A percentile compares a stretch with the other conserved stretches of the same genome.
Conservation (phyloP, 2,329 filamentous ascomycete genomes). For the Myriosclerotinia curreyana region DNA sequence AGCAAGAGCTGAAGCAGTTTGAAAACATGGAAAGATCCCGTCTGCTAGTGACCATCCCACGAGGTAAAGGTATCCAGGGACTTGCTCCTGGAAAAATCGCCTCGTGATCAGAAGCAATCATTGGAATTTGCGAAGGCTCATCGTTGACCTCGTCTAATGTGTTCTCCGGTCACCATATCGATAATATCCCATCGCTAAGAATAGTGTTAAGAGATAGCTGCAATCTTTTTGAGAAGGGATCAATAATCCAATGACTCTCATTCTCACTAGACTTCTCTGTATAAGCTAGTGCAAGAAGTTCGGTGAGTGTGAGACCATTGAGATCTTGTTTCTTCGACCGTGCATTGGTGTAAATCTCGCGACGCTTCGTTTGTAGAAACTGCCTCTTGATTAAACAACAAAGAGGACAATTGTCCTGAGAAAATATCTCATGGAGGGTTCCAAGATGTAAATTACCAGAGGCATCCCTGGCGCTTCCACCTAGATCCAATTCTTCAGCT, state of each 20-base stretch:
- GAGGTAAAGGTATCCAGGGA: neutral
- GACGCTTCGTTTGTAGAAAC: neutral
- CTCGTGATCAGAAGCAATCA: constrained; percentile 1
- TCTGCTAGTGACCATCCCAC: neutral
- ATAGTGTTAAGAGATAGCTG: neutral
- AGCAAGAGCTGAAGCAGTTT: neutral
- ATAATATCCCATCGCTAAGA: neutral
- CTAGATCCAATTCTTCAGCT: neutral
- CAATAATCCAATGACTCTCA: neutral
- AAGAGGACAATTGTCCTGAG: neutral
- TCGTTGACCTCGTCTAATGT: neutral
- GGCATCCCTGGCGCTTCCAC: neutral
- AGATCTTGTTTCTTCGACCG: neutral
- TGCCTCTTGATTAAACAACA: neutral
- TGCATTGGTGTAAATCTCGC: neutral
- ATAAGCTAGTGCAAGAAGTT: neutral
- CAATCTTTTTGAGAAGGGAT: neutral
- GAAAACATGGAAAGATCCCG: neutral
- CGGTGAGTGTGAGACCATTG: neutral
- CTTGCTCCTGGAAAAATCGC: neutral
- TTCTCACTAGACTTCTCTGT: neutral
- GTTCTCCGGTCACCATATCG: neutral
- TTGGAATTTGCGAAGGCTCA: neutral
- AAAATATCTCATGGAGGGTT: neutral
- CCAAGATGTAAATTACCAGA: neutral